Conservation (phyloP, 2,329 filamentous ascomycete genomes). For the Ascosphaera pollenicola region DNA sequence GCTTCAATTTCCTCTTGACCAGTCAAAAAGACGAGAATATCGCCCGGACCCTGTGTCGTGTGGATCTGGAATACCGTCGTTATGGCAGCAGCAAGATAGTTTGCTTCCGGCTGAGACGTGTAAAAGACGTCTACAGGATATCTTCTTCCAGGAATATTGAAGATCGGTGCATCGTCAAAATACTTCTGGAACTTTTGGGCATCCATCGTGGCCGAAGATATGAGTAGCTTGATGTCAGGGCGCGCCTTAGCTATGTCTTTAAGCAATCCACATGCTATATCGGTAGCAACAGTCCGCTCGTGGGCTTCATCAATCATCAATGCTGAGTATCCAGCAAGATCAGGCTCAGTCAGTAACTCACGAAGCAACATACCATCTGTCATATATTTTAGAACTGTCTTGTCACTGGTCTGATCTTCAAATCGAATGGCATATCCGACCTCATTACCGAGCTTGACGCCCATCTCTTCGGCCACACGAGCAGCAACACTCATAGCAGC, state of each 20-base stretch:
- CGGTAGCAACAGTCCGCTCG: conserved; percentile 87
- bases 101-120: conserved; percentile 81
- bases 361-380: conserved; percentile 87
- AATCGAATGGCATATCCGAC: conserved; percentile 98
- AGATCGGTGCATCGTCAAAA: conserved; percentile 88
- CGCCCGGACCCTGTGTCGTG: conserved; percentile 76
- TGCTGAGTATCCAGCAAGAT: conserved; percentile 89
- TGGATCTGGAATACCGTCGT: conserved; percentile 92
- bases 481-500: conserved; percentile 99
- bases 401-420: conserved; percentile 89
- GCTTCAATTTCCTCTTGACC: conserved; percentile 97
- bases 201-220: conserved; percentile 98
- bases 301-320: conserved; percentile 99
- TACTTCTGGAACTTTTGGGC: conserved; percentile 89
- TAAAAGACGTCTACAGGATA: conserved; percentile 97
- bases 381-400: conserved; percentile 98
- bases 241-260: conserved; percentile 87
- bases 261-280: conserved; percentile 91
- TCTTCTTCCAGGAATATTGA: conserved; percentile 84
- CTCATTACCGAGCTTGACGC: conserved; percentile 62
- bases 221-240: conserved; percentile 83
- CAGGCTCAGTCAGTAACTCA: conserved; percentile 78
- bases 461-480: conserved; percentile 96
- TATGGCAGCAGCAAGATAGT: conserved; percentile 93
- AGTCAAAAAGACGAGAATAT: conserved; percentile 92